A percentile compares a stretch with the other conserved stretches of the same genome.
Evolutionary conservation across 257 asterid genomes (phyloP).

Genomic region (Solanum pinnatisectum): DNA sequence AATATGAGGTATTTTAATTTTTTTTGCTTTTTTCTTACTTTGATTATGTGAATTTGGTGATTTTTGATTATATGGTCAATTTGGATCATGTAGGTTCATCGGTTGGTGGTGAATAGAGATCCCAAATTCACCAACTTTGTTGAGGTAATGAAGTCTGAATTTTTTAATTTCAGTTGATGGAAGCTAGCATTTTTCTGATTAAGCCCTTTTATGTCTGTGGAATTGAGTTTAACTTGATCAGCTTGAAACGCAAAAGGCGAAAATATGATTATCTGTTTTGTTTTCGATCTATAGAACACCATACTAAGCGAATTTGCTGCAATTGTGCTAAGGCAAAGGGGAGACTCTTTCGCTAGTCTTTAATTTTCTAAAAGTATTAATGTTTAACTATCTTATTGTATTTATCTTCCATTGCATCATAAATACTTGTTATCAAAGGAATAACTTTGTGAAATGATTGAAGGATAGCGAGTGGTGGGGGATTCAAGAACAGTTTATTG

Average conservation of each 20-base stretch:
- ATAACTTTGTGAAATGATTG: background rate
- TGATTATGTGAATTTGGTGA: background rate
- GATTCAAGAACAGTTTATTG: background rate
- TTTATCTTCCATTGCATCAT: background rate
- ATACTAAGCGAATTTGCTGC: background rate
- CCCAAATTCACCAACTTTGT: constrained; percentile 91
- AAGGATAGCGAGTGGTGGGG: background rate
- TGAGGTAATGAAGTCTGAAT: constrained; percentile 39
- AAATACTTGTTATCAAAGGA: background rate
- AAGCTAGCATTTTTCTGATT: background rate
- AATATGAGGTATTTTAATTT: constrained; percentile 62
- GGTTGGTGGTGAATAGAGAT: constrained; percentile 80
- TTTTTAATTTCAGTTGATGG: background rate
- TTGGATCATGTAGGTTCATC: constrained; percentile 50
- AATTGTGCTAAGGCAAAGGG: background rate
- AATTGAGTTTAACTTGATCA: background rate
- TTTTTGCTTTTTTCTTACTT: background rate
- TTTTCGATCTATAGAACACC: background rate
- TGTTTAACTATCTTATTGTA: background rate
- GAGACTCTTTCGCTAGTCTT: background rate
- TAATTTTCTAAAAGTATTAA: background rate
- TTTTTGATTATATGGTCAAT: background rate
- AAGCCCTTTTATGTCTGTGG: background rate
- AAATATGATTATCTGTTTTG: background rate
- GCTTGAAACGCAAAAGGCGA: background rate